Evolutionary conservation across 2,329 filamentous ascomycete genomes (phyloP).

Genomic region (Ceratocystis colombiana): DNA sequence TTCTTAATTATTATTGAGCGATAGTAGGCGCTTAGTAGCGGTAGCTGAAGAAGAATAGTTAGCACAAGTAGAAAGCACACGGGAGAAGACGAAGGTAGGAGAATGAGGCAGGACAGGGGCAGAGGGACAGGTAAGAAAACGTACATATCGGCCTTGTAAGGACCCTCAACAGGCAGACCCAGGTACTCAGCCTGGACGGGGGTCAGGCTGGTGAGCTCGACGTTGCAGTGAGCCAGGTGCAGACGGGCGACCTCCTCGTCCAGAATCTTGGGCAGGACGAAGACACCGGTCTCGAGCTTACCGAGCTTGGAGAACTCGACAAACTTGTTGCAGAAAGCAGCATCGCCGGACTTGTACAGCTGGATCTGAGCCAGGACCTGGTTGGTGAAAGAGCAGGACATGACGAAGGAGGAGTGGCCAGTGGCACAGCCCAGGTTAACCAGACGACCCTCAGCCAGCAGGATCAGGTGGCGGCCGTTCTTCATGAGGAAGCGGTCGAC

Average conservation of each 20-base stretch:
- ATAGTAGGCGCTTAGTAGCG: slow-evolving; percentile 35
- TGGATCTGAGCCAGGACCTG: slow-evolving; percentile 99
- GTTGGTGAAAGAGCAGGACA: slow-evolving; percentile 99
- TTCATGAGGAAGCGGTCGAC: slow-evolving; percentile 96
- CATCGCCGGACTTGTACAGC: slow-evolving; percentile 87
- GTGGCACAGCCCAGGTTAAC: slow-evolving; percentile 99
- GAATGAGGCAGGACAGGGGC: neutral
- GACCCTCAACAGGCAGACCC: slow-evolving; percentile 71
- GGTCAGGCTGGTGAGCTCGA: slow-evolving; percentile 79
- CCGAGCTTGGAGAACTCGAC: slow-evolving; percentile 87
- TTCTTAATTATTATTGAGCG: slow-evolving; percentile 28
- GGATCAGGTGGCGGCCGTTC: slow-evolving; percentile 92
- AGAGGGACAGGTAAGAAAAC: neutral
- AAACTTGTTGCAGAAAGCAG: slow-evolving; percentile 84
- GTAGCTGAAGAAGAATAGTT: slow-evolving; percentile 32
- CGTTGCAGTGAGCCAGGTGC: slow-evolving; percentile 88
- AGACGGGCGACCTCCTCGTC: slow-evolving; percentile 97
- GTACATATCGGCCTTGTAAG: slow-evolving; percentile 93
- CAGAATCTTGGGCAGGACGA: slow-evolving; percentile 95
- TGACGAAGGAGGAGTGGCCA: slow-evolving; percentile 98
- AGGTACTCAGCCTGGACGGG: slow-evolving; percentile 90
- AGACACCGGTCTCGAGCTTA: slow-evolving; percentile 86
- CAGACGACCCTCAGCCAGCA: slow-evolving; percentile 94
- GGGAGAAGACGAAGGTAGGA: neutral
- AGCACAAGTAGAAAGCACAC: slow-evolving; percentile 23